Conservation (phyloP, 106 monocot genomes). For the Dendrobium catenatum region DNA sequence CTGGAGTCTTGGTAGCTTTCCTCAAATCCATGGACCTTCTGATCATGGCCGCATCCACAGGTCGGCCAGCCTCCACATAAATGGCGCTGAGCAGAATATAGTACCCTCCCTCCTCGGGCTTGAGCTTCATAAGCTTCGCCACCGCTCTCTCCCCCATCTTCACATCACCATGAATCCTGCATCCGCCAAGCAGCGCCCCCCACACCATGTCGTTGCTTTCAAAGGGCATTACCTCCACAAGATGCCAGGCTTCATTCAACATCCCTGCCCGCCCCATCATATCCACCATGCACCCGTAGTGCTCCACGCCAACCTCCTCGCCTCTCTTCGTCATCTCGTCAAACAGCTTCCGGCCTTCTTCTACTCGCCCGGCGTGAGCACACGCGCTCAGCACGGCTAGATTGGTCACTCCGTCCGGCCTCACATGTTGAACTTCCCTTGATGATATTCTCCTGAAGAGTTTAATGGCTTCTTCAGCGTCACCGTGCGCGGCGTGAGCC, state of each 20-base stretch:
- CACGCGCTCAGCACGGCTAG: conserved; percentile 43
- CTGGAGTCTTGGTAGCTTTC: conserved; percentile 21
- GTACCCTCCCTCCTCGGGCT: conserved; percentile 31
- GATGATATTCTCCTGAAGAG: conserved; percentile 29
- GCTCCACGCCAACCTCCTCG: conserved; percentile 28
- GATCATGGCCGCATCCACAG: conserved; percentile 20
- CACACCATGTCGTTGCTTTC: conserved; percentile 19
- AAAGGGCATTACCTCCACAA: conserved; percentile 26
- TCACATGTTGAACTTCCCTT: conserved; percentile 7
- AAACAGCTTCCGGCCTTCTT: conserved; percentile 28
- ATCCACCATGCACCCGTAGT: conserved; percentile 59
- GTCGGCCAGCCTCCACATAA: conserved; percentile 21
- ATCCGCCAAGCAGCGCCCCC: conserved; percentile 38
- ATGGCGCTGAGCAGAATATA: conserved; percentile 29
- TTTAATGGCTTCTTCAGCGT: conserved; percentile 23
- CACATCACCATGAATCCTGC: conserved; percentile 33
- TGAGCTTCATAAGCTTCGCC: conserved; percentile 21
- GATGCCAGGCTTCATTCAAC: conserved; percentile 17
- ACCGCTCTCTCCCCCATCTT: conserved; percentile 29
- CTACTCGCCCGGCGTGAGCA: conserved; percentile 39
- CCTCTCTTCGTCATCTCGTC: conserved; percentile 20
- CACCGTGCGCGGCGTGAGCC: conserved; percentile 35
- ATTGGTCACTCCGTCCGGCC: conserved; percentile 41
- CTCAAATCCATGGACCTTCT: conserved; percentile 19
- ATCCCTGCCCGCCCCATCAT: conserved; percentile 31